A percentile compares a stretch with the other conserved stretches of the same genome.
Conservation (phyloP, 2,329 filamentous ascomycete genomes). For the Colletotrichum ledebouriae region DNA sequence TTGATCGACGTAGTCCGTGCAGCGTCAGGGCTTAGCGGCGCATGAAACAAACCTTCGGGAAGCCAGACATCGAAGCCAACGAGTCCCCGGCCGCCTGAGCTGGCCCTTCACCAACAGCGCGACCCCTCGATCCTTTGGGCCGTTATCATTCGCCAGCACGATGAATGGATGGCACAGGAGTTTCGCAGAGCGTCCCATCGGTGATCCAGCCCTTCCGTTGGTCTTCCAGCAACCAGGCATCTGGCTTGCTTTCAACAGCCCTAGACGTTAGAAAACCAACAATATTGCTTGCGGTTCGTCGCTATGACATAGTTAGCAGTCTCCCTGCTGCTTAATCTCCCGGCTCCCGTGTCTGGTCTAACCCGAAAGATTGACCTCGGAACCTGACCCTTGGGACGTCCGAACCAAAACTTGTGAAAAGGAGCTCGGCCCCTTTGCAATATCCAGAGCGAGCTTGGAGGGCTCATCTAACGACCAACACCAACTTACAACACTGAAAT, state of each 20-base stretch:
- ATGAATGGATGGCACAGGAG: conserved; percentile 18
- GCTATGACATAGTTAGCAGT: conserved; percentile 35
- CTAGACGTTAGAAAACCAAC: conserved; percentile 7
- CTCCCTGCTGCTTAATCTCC: conserved; percentile 2
- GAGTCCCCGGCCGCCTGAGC: conserved; percentile 1
- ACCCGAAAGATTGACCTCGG: conserved; percentile 13
- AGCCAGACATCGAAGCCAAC: conserved; percentile 23
- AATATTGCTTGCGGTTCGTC: conserved; percentile 28
- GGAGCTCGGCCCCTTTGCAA: conserved; percentile 21
- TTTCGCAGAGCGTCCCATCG: conserved; percentile 39
- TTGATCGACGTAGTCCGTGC: conserved; percentile 9
- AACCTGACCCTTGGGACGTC: conserved; percentile 5
- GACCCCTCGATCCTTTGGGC: conserved; percentile 1
- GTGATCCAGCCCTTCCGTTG: conserved; percentile 29
- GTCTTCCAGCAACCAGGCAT: conserved; percentile 21
- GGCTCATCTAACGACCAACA: not conserved
- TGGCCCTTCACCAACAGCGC: conserved; percentile 13
- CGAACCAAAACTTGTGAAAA: conserved; percentile 29
- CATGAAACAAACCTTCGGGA: conserved; percentile 42
- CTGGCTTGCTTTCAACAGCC: conserved; percentile 20
- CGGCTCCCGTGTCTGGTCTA: not conserved
- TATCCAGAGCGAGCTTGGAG: not conserved
- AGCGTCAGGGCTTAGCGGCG: conserved; percentile 27
- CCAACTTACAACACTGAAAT: not conserved
- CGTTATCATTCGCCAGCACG: conserved; percentile 10